Evolutionary conservation across 2,329 filamentous ascomycete species (phyloP).

Genomic region (Beauveria australis): DNA sequence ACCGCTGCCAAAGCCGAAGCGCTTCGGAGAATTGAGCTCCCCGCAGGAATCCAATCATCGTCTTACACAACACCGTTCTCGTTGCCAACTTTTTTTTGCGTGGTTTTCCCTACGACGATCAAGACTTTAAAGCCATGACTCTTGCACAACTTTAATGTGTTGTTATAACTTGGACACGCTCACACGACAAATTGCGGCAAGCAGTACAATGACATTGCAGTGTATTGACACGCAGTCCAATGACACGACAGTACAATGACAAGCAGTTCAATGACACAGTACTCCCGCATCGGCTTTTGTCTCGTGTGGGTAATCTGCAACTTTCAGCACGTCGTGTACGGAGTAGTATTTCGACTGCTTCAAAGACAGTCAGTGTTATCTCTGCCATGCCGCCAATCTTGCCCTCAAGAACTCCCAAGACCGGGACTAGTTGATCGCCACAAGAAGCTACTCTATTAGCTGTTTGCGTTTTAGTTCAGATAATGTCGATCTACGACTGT

Average conservation of each 20-base stretch:
- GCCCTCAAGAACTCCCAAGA: too few relatives aligned
- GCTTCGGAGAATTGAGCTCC: neutral
- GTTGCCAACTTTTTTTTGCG: neutral
- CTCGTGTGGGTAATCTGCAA: too few relatives aligned
- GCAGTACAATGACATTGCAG: neutral
- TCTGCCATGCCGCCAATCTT: too few relatives aligned
- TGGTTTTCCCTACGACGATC: neutral
- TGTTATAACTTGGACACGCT: neutral
- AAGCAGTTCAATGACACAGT: neutral
- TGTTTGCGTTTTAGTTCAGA: too few relatives aligned
- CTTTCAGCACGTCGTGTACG: too few relatives aligned
- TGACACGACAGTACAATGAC: neutral
- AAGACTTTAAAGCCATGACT: neutral
- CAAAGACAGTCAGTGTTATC: too few relatives aligned
- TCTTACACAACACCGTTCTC: neutral
- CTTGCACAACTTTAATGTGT: neutral
- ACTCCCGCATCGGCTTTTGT: neutral
- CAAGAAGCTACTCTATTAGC: too few relatives aligned
- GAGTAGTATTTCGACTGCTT: too few relatives aligned
- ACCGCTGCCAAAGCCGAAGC: neutral
- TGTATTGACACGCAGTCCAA: too few relatives aligned
- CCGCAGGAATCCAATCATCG: neutral
- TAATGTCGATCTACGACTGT: neutral
- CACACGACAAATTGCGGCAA: neutral
- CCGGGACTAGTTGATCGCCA: too few relatives aligned